A percentile compares a stretch with the other conserved stretches of the same genome.
Evolutionary conservation across 148 eudicot genomes (phyloP).

Genomic region (Drosera capensis): DNA sequence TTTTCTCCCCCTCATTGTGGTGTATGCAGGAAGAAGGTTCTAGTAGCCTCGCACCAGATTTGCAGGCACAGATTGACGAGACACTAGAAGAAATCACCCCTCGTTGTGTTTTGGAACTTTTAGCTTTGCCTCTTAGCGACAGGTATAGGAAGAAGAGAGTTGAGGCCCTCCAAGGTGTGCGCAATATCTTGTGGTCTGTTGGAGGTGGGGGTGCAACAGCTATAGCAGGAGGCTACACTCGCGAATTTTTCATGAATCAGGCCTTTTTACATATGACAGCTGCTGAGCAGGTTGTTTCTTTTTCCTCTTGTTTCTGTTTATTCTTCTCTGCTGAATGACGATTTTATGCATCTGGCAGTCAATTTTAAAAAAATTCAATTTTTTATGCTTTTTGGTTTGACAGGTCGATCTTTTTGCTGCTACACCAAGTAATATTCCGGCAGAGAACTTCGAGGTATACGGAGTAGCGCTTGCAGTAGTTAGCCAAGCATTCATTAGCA

Average conservation of each 20-base stretch:
- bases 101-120: slow-evolving; percentile 77
- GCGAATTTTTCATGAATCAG: slow-evolving; percentile 92
- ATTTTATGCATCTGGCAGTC: too few relatives aligned
- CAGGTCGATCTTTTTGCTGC: slow-evolving; percentile 87
- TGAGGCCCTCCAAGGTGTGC: slow-evolving; percentile 94
- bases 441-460: slow-evolving; percentile 91
- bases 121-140: slow-evolving; percentile 62
- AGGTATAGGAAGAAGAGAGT: slow-evolving; percentile 52
- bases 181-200: slow-evolving; percentile 89
- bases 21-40: slow-evolving; percentile 88
- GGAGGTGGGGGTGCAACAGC: slow-evolving; percentile 99
- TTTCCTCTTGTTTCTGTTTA: background rate
- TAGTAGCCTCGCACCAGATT: slow-evolving; percentile 88
- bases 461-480: slow-evolving; percentile 95
- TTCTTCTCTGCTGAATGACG: background rate
- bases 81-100: slow-evolving; percentile 96
- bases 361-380: too few relatives aligned
- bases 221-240: slow-evolving; percentile 78
- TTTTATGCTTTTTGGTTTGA: background rate
- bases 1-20: too few relatives aligned
- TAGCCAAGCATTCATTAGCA: slow-evolving; percentile 73
- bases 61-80: slow-evolving; percentile 89
- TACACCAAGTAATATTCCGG: slow-evolving; percentile 83
- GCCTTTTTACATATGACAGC: slow-evolving; percentile 85
- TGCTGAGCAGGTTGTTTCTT: slow-evolving; percentile 59